Evolutionary conservation across 208 protist species (phyloP), one percentile per base, ranked within the genome.

Genomic region (Trypanosoma mega): DNA sequence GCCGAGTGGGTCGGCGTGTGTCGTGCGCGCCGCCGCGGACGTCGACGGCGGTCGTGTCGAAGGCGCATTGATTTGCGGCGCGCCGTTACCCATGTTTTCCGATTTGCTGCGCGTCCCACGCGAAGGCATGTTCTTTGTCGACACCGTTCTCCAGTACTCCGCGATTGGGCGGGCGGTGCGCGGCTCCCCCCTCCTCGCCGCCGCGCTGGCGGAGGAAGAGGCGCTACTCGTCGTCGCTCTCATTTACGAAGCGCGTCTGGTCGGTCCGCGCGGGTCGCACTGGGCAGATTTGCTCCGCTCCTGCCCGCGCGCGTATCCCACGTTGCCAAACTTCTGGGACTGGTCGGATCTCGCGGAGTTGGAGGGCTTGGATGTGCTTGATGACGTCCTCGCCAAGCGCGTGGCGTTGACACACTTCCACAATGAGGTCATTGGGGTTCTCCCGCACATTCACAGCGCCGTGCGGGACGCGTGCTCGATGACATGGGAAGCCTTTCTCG

Each of bases 91-190:
- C 0, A 68, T 71, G 31, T 85, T 84, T 61, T 70, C 65, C n/a
- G 67, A 76, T 34, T 72, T 96, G 30, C 72, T 96, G 14, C 83
- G 84, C 27, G 70, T 96, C 33, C 85, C 85, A 14, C 85, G 89
- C 1, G 49, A 63, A 12, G 37, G 50, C 30, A 76, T 96, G 76
- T 93, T 96, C 57, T 93, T 74, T 52, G 31, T 62, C 3, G 72
- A 78, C 16, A 84, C 78, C 23, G 73, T 90, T 30, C 37, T 80
- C 21, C 24, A 62, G 39, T 63, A 85, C 63, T 85, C 75, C 47
- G 73, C 63, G 0, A 55, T 96, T 27, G 85, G 78, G 21, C 67
- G 72, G 12, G 84, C 68, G 47, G 72, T 92, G 34, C 59, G 63
- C 4, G 20, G 37, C 5, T 66, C 69, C 2, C 43, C 75, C 14